Conservation (phyloP, 768 basidiomycete species). For the Infundibulicybe gibba region DNA sequence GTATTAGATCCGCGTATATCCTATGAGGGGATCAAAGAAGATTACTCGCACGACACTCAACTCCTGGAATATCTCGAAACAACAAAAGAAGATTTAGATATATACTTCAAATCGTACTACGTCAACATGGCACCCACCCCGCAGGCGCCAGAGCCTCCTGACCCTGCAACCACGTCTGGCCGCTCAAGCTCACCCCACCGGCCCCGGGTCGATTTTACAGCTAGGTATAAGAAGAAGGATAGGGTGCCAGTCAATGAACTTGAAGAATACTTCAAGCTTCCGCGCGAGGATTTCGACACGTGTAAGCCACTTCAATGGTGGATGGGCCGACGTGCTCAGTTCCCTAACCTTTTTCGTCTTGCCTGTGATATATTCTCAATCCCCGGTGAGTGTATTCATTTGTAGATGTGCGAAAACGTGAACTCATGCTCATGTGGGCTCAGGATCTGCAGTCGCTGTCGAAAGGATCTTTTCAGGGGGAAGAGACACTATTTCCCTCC, state of each 20-base stretch:
- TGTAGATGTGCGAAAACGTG: no score
- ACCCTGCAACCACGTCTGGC: no score
- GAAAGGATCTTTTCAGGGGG: constrained; percentile 27
- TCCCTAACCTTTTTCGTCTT: constrained; percentile 19
- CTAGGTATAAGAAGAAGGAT: no score
- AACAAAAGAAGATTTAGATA: constrained; percentile 6
- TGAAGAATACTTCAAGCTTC: constrained; percentile 17
- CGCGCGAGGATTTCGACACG: constrained; percentile 18
- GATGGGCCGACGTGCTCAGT: constrained; percentile 9
- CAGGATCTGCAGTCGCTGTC: constrained; percentile 30
- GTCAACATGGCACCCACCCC: constrained; percentile 4
- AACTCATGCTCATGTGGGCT: background rate
- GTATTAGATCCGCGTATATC: constrained; percentile 31
- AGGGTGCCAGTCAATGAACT: constrained; percentile 11
- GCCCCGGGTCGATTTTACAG: no score
- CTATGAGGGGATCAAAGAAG: constrained; percentile 13
- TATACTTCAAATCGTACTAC: constrained; percentile 3
- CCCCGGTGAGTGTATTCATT: constrained; percentile 19
- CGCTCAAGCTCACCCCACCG: no score
- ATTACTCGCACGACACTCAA: constrained; percentile 15
- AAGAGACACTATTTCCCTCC: constrained; percentile 26
- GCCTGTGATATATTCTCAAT: constrained; percentile 23
- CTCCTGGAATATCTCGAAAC: constrained; percentile 12
- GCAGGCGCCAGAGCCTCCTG: no score
- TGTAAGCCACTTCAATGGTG: constrained; percentile 29